Conservation (phyloP, 495 filamentous ascomycete species). For the Delitschia confertaspora region DNA sequence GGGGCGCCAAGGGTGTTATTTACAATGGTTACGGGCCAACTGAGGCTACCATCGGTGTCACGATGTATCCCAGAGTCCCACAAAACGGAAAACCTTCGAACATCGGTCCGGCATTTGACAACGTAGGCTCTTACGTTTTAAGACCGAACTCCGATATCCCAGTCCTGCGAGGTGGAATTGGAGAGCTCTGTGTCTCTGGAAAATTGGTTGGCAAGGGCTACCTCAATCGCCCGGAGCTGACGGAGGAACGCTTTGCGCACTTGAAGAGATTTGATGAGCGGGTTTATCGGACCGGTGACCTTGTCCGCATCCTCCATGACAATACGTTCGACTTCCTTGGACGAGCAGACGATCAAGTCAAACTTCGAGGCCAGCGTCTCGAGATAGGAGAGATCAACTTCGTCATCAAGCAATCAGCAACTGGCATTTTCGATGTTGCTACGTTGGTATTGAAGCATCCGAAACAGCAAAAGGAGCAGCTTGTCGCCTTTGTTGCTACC, state of each 20-base stretch:
- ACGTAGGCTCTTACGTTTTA: slow-evolving; percentile 76
- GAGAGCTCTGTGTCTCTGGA: slow-evolving; percentile 81
- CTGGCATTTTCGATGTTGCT: slow-evolving; percentile 46
- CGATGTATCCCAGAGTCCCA: slow-evolving; percentile 66
- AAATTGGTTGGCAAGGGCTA: slow-evolving; percentile 83
- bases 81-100: slow-evolving; percentile 66
- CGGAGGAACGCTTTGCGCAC: slow-evolving; percentile 52
- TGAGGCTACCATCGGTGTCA: slow-evolving; percentile 81
- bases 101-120: slow-evolving; percentile 74
- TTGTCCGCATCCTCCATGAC: slow-evolving; percentile 64
- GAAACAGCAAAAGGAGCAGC: slow-evolving; percentile 55
- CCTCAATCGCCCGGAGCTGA: slow-evolving; percentile 64
- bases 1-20: slow-evolving; percentile 56
- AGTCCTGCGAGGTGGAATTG: slow-evolving; percentile 67
- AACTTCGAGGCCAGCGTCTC: slow-evolving; percentile 67
- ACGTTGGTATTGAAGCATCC: slow-evolving; percentile 57
- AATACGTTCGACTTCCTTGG: slow-evolving; percentile 65
- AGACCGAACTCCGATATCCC: slow-evolving; percentile 55
- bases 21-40: slow-evolving; percentile 81
- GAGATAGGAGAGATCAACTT: slow-evolving; percentile 72
- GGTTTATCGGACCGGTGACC: slow-evolving; percentile 71
- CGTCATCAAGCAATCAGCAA: slow-evolving; percentile 45
- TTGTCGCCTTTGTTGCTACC: slow-evolving; percentile 59
- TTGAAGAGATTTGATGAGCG: slow-evolving; percentile 43
- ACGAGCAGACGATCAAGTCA: slow-evolving; percentile 70